A percentile compares a stretch with the other conserved stretches of the same genome.
These are phyloP conservation scores for Ascochyta pisi DNA, from an alignment of 2,329 filamentous ascomycete genomes.

Conservation along the genomic window DNA sequence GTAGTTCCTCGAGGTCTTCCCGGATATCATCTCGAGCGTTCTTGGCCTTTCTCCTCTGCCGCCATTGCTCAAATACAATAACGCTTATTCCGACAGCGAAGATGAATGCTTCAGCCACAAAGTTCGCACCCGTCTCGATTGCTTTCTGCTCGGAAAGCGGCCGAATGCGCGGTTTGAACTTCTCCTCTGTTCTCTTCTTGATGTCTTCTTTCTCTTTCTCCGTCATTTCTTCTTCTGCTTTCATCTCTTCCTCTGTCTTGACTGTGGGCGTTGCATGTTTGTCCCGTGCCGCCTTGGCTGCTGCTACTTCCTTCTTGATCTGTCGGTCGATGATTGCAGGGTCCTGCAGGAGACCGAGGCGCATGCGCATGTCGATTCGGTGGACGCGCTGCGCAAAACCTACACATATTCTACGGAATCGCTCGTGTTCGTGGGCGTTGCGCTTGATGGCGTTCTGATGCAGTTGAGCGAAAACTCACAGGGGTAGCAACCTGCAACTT, in stretches of 20 bases:
- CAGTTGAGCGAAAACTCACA: slow-evolving; percentile 2
- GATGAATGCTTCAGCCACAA: slow-evolving; percentile 71
- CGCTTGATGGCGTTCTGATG: slow-evolving; percentile 69
- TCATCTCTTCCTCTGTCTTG: slow-evolving; percentile 67
- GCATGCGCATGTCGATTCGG: slow-evolving; percentile 71
- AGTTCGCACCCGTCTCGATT: slow-evolving; percentile 73
- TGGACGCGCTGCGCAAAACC: slow-evolving; percentile 69
- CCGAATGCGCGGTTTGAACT: slow-evolving; percentile 62
- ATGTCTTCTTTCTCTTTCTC: slow-evolving; percentile 58
- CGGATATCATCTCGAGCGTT: slow-evolving; percentile 66
- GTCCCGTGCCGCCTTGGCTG: slow-evolving; percentile 61
- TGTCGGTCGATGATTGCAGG: slow-evolving; percentile 61
- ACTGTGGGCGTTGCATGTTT: slow-evolving; percentile 63
- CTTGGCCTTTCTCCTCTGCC: slow-evolving; percentile 66
- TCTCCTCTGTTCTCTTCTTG: slow-evolving; percentile 50
- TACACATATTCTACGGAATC: slow-evolving; percentile 68
- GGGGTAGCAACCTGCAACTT: slow-evolving; percentile 31
- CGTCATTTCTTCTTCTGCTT: slow-evolving; percentile 61
- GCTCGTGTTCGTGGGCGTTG: slow-evolving; percentile 72
- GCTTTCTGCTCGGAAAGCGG: slow-evolving; percentile 71
- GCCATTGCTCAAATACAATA: slow-evolving; percentile 68
- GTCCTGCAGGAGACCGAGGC: slow-evolving; percentile 69
- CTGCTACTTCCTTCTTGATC: slow-evolving; percentile 60
- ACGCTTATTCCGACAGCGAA: slow-evolving; percentile 68
- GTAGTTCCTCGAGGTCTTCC: slow-evolving; percentile 64